Evolutionary conservation across 164 flowering plant species (phyloP).

Genomic region (Umbilicus rupestris): DNA sequence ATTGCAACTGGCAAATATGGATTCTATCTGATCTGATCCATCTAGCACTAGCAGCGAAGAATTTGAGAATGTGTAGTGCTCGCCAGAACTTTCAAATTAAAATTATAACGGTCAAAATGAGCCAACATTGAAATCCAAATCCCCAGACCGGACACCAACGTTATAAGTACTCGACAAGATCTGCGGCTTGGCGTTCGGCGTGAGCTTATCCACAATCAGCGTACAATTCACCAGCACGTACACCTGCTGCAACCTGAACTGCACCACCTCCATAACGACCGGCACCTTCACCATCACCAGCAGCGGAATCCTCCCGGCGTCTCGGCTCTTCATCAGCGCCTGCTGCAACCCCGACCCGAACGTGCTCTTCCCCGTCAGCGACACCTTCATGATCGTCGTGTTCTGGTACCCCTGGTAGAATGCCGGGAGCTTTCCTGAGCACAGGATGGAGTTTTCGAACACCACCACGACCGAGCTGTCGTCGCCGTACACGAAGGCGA

Average conservation of each 20-base stretch:
- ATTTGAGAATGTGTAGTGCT: too few species aligned
- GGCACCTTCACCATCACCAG: conserved; percentile 37
- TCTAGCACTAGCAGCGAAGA: too few species aligned
- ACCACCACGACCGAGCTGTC: conserved; percentile 24
- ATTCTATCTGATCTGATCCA: too few species aligned
- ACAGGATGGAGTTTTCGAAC: conserved; percentile 25
- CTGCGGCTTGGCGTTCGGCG: conserved; percentile 28
- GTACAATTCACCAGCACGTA: conserved; percentile 31
- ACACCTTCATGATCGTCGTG: conserved; percentile 26
- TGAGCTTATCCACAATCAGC: conserved; percentile 43
- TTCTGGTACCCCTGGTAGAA: conserved; percentile 43
- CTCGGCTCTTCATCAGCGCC: conserved; percentile 24
- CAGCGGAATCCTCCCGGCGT: conserved; percentile 38
- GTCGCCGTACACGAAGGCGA: conserved; percentile 36
- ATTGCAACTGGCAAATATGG: too few species aligned
- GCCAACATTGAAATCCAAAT: conserved; percentile 3
- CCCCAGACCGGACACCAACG: not conserved
- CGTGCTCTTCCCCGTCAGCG: conserved; percentile 34
- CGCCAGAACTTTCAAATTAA: not conserved
- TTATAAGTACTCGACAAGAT: conserved; percentile 30
- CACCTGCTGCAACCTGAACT: conserved; percentile 20
- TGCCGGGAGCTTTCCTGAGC: conserved; percentile 43
- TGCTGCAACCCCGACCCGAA: conserved; percentile 50
- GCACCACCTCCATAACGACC: conserved; percentile 27
- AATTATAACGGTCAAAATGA: not conserved